Conservation (phyloP, 768 basidiomycete genomes). For the Tricholoma hemisulphureum region DNA sequence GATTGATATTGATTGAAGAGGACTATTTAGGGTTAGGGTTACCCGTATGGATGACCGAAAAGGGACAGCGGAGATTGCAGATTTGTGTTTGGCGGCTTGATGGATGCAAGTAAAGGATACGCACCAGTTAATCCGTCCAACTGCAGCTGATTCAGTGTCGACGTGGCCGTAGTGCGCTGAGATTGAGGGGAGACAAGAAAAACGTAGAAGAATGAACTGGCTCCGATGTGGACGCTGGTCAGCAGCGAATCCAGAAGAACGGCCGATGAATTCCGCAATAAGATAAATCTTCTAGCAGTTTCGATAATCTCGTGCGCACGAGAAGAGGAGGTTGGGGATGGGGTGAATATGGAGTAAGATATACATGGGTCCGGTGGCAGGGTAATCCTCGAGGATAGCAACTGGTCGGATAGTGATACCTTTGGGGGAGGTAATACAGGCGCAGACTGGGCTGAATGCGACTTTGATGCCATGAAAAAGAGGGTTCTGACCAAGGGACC, state of each 20-base stretch:
- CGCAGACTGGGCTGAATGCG: slow-evolving; percentile 1
- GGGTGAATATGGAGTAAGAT: slow-evolving; percentile 44
- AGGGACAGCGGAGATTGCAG: not conserved
- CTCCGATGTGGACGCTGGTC: slow-evolving; percentile 46
- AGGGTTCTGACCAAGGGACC: not conserved
- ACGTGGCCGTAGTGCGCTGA: slow-evolving; percentile 26
- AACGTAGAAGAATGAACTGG: slow-evolving; percentile 51
- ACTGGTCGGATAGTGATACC: slow-evolving; percentile 32
- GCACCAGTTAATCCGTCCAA: slow-evolving; percentile 54
- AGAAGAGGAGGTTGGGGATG: slow-evolving; percentile 20
- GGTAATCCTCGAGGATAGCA: slow-evolving; percentile 48
- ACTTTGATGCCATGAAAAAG: slow-evolving; percentile 9
- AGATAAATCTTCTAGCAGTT: slow-evolving; percentile 48
- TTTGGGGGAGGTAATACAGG: slow-evolving; percentile 11
- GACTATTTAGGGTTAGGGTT: slow-evolving; percentile 25
- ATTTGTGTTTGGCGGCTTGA: not conserved
- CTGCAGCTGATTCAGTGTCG: slow-evolving; percentile 35
- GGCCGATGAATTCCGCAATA: slow-evolving; percentile 36
- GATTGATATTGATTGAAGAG: too few relatives aligned
- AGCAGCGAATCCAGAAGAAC: slow-evolving; percentile 51
- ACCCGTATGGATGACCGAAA: not conserved
- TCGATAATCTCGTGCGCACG: slow-evolving; percentile 48
- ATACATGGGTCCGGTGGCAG: slow-evolving; percentile 45
- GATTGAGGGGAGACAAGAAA: slow-evolving; percentile 48
- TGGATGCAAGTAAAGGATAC: slow-evolving; percentile 23